phyloP scores from a whole-genome alignment of 2,329 filamentous ascomycete species.

The Ophiostoma novo-ulmi region DNA sequence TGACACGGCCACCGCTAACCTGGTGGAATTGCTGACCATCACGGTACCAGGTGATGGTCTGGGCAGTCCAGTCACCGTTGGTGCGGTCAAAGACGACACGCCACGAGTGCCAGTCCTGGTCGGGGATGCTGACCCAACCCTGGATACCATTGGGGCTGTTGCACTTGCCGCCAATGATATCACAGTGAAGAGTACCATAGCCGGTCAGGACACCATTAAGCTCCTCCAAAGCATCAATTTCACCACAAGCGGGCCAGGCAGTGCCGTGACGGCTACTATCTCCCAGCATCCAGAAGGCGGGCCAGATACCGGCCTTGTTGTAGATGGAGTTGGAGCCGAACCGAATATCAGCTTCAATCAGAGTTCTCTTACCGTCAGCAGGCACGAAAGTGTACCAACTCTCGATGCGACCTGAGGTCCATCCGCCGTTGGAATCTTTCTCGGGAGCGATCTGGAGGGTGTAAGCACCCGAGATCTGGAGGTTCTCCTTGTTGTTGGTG shows the following conservation, averaged over 20 bases:
- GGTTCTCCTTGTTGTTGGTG: slow-evolving; percentile 40
- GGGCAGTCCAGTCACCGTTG: slow-evolving; percentile 39
- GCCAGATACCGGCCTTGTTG: slow-evolving; percentile 50
- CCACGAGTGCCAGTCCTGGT: slow-evolving; percentile 48
- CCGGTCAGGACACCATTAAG: slow-evolving; percentile 43
- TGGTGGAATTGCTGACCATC: slow-evolving; percentile 43
- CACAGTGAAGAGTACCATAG: slow-evolving; percentile 48
- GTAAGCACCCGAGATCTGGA: slow-evolving; percentile 47
- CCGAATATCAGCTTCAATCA: slow-evolving; percentile 42
- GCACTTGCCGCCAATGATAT: slow-evolving; percentile 43
- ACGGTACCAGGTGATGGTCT: slow-evolving; percentile 47
- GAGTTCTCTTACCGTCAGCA: slow-evolving; percentile 39
- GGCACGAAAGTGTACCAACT: slow-evolving; percentile 44
- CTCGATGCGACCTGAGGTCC: slow-evolving; percentile 52
- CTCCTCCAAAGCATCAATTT: slow-evolving; percentile 51
- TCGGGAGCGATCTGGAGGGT: slow-evolving; percentile 49
- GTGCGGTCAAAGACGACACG: slow-evolving; percentile 44
- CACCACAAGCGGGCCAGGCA: slow-evolving; percentile 46
- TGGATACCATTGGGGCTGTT: slow-evolving; percentile 44
- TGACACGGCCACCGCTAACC: slow-evolving; percentile 41
- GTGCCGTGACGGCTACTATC: slow-evolving; percentile 42
- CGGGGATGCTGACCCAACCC: slow-evolving; percentile 37
- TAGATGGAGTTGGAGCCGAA: slow-evolving; percentile 38
- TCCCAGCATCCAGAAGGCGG: slow-evolving; percentile 52
- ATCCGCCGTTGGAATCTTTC: slow-evolving; percentile 34